phyloP scores from a whole-genome alignment of 441 rosid genomes.

The Croton setiger region DNA sequence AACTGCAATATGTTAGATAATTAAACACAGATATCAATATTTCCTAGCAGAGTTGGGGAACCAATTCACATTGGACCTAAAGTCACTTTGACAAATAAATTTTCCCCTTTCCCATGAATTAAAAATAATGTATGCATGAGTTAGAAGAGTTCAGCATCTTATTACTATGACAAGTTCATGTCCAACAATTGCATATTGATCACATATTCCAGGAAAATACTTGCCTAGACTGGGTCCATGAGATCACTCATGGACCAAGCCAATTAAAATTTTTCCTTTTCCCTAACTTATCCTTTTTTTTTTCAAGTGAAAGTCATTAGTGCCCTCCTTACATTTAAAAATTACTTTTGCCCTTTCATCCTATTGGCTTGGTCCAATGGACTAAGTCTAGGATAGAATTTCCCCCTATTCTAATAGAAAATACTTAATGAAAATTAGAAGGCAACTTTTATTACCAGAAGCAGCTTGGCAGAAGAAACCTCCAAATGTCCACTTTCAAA shows the following conservation, averaged over 20 bases:
- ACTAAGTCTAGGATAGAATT: too few relatives aligned
- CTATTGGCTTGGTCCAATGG: too few relatives aligned
- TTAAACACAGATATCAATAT: not conserved
- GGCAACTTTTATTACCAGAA: slow-evolving; percentile 58
- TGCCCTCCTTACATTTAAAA: too few relatives aligned
- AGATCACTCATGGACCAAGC: too few relatives aligned
- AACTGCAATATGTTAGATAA: not conserved
- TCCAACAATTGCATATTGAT: slow-evolving; percentile 8
- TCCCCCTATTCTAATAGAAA: slow-evolving; percentile 6
- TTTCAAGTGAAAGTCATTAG: too few relatives aligned
- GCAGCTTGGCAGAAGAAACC: slow-evolving; percentile 58
- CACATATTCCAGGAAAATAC: not conserved
- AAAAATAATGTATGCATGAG: not conserved
- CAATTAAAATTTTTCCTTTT: too few relatives aligned
- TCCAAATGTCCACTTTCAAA: slow-evolving; percentile 37
- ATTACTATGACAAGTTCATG: not conserved
- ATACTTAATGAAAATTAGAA: not conserved
- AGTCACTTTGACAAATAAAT: not conserved
- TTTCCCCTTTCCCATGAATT: not conserved
- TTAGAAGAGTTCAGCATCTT: not conserved
- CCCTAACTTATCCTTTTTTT: too few relatives aligned
- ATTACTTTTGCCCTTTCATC: too few relatives aligned
- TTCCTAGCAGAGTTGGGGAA: not conserved
- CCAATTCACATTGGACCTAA: not conserved
- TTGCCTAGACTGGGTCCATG: too few relatives aligned